These are phyloP conservation scores for Casuarina equisetifolia DNA, from an alignment of 306 rosid species.

Conservation along the genomic window DNA sequence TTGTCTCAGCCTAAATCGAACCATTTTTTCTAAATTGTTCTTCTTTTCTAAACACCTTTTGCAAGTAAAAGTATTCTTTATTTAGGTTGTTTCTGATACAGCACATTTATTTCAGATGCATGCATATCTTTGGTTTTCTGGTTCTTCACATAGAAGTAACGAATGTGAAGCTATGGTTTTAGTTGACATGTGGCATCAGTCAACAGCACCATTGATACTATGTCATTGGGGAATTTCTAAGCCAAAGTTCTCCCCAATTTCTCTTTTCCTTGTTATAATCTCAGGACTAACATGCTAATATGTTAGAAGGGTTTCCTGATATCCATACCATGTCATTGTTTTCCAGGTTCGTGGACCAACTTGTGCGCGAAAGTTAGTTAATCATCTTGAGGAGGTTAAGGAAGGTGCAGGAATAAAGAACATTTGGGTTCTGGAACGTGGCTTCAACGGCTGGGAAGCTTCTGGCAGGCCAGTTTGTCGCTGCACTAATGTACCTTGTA, in stretches of 20 bases:
- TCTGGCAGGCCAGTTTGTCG: constrained; percentile 89
- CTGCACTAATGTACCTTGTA: constrained; percentile 66
- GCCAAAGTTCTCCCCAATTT: constrained; percentile 4
- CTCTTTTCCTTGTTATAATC: background rate
- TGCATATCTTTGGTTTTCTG: background rate
- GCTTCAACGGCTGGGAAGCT: constrained; percentile 95
- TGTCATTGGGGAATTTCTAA: background rate
- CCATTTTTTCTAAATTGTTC: background rate
- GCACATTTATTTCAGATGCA: background rate
- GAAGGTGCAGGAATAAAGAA: constrained; percentile 76
- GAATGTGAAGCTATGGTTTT: background rate
- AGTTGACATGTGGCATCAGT: background rate
- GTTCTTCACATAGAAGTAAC: background rate
- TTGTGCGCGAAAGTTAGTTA: constrained; percentile 74
- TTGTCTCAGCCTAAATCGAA: background rate
- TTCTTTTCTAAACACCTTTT: background rate
- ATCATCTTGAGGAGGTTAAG: constrained; percentile 63
- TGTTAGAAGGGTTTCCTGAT: constrained; percentile 13
- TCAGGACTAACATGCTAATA: background rate
- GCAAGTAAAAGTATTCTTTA: background rate
- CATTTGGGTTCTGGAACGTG: constrained; percentile 81
- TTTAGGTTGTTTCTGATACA: background rate
- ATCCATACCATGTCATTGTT: constrained; percentile 19
- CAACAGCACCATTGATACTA: background rate
- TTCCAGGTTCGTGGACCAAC: constrained; percentile 90